These are phyloP conservation scores for Monilinia laxa DNA, from an alignment of 2,329 filamentous ascomycete genomes.

Conservation along the genomic window DNA sequence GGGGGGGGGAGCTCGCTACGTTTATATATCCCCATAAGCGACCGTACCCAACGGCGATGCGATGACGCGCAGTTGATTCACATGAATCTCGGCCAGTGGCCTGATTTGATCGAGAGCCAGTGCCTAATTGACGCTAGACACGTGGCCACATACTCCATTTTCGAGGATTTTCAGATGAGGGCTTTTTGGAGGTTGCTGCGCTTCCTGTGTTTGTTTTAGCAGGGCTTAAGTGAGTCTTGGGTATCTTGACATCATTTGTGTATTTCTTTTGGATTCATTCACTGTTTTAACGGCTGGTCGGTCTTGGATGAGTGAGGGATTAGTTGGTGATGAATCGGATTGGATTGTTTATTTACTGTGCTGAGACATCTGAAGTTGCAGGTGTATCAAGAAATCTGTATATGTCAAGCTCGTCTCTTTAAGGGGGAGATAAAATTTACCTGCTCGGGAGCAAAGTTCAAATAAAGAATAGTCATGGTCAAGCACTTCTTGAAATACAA, in stretches of 20 bases:
- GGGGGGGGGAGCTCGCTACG: not conserved
- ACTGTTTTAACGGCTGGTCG: not conserved
- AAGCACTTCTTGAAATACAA: not conserved
- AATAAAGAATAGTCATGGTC: not conserved
- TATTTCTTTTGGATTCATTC: not conserved
- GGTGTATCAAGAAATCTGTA: not conserved
- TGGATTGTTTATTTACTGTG: not conserved
- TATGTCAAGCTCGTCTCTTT: not conserved
- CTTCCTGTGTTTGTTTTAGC: not conserved
- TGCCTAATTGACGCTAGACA: constrained; percentile 19
- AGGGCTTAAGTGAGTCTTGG: not conserved
- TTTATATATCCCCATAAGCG: constrained; percentile 15
- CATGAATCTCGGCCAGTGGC: constrained; percentile 1
- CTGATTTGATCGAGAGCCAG: constrained; percentile 2
- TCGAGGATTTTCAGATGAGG: constrained; percentile 11
- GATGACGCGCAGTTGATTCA: constrained; percentile 15
- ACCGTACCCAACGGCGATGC: not conserved
- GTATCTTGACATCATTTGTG: not conserved
- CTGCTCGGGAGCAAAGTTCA: not conserved
- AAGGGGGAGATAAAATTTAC: not conserved
- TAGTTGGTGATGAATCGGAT: too few species aligned
- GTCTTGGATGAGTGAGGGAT: not conserved
- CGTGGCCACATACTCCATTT: constrained; percentile 20
- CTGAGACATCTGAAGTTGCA: not conserved
- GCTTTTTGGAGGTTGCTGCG: not conserved